phyloP scores from a whole-genome alignment of 176 grass and related monocot genomes.

The Carex parvula region DNA sequence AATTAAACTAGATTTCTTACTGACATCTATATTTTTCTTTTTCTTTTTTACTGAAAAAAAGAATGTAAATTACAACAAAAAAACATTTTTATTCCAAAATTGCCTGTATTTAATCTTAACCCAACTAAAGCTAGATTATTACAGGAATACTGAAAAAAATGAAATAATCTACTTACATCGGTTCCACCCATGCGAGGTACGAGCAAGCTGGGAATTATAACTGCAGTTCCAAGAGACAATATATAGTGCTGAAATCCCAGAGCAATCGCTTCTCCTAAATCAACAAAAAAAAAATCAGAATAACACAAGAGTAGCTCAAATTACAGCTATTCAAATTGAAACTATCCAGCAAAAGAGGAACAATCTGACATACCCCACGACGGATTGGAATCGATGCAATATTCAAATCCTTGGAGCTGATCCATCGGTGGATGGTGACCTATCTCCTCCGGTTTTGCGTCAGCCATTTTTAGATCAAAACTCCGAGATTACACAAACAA shows the following conservation, averaged over 20 bases:
- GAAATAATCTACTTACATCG: constrained; percentile 51
- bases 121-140: neutral
- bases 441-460: constrained; percentile 70
- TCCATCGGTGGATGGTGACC: constrained; percentile 83
- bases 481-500: neutral
- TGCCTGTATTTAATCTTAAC: neutral
- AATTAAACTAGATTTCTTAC: neutral
- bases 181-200: constrained; percentile 88
- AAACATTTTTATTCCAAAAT: neutral
- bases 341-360: constrained; percentile 27
- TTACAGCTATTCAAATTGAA: constrained; percentile 20
- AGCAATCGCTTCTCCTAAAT: constrained; percentile 73
- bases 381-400: constrained; percentile 95
- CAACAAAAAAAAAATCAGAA: neutral
- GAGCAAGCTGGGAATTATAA: constrained; percentile 81
- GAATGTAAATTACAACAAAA: neutral
- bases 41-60: neutral
- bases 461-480: constrained; percentile 37
- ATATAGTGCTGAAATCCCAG: constrained; percentile 96
- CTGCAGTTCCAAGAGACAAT: constrained; percentile 74
- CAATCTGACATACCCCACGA: constrained; percentile 64
- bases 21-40: neutral
- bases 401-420: constrained; percentile 94
- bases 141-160: neutral
- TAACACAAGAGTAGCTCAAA: constrained; percentile 13